Conservation (phyloP, 805 yeast genomes). For the Kluyveromyces nonfermentans region DNA sequence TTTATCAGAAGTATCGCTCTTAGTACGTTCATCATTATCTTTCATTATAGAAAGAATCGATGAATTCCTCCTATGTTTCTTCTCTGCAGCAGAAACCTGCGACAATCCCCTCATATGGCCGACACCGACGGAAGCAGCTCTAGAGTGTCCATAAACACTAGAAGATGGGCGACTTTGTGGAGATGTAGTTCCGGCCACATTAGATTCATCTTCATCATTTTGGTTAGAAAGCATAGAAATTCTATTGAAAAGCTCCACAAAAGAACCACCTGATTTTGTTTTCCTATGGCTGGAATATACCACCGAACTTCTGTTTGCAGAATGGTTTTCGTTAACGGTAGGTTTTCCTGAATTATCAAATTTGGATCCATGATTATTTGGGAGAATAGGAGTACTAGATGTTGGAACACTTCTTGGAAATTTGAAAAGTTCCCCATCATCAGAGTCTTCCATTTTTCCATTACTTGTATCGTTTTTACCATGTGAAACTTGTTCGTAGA, state of each 20-base stretch:
- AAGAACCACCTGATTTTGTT: conserved; percentile 26
- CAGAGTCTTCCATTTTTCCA: conserved; percentile 1
- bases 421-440: background rate
- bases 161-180: conserved; percentile 34
- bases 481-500: conserved; percentile 16
- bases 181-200: conserved; percentile 3
- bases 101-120: conserved; percentile 12
- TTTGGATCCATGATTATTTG: background rate
- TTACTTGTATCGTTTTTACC: background rate
- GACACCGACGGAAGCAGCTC: conserved; percentile 12
- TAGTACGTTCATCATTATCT: conserved; percentile 6
- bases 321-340: conserved; percentile 3
- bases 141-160: conserved; percentile 30
- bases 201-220: conserved; percentile 1
- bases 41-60: conserved; percentile 46
- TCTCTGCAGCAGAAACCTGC: conserved; percentile 17
- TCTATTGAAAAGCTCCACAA: conserved; percentile 28
- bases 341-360: background rate
- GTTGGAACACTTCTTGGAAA: conserved; percentile 3
- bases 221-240: conserved; percentile 19
- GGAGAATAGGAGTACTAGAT: conserved; percentile 2
- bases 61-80: conserved; percentile 48
- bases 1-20: conserved; percentile 11
- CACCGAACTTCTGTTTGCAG: conserved; percentile 15
- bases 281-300: conserved; percentile 20